A percentile compares a stretch with the other conserved stretches of the same genome.
phyloP scores from a whole-genome alignment of 129 eudicot species.

The Flaveria ramosissima region DNA sequence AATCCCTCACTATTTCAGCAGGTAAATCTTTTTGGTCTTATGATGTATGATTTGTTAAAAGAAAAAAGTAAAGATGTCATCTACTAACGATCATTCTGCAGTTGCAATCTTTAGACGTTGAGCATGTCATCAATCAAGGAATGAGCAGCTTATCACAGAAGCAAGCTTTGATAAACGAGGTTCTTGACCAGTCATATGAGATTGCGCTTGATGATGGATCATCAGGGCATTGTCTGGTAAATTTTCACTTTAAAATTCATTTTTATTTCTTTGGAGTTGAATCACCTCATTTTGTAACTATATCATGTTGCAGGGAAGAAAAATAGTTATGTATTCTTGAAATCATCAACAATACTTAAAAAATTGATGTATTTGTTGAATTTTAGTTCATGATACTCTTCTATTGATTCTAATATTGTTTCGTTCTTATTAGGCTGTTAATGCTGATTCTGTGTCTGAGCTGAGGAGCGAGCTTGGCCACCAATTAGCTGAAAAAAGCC shows the following conservation, averaged over 20 bases:
- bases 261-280: slow-evolving; percentile 11
- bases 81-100: slow-evolving; percentile 31
- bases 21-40: slow-evolving; percentile 36
- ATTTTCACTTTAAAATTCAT: slow-evolving; percentile 19
- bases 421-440: slow-evolving; percentile 52
- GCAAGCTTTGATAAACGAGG: slow-evolving; percentile 62
- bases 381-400: background rate
- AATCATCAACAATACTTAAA: too few species aligned
- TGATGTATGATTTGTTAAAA: background rate
- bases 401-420: background rate
- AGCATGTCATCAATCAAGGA: slow-evolving; percentile 63
- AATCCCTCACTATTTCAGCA: slow-evolving; percentile 75
- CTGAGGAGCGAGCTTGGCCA: slow-evolving; percentile 95
- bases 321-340: background rate
- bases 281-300: too few species aligned
- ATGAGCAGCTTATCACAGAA: slow-evolving; percentile 57
- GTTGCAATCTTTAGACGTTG: slow-evolving; percentile 69
- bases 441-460: slow-evolving; percentile 75
- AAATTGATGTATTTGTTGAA: background rate
- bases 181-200: slow-evolving; percentile 72
- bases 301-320: background rate
- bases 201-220: slow-evolving; percentile 70
- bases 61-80: background rate
- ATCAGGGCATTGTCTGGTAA: slow-evolving; percentile 75
- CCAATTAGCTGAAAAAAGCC: slow-evolving; percentile 88